These are phyloP conservation scores for Exophiala spinifera DNA, from an alignment of 2,329 filamentous ascomycete species.

Conservation along the genomic window DNA sequence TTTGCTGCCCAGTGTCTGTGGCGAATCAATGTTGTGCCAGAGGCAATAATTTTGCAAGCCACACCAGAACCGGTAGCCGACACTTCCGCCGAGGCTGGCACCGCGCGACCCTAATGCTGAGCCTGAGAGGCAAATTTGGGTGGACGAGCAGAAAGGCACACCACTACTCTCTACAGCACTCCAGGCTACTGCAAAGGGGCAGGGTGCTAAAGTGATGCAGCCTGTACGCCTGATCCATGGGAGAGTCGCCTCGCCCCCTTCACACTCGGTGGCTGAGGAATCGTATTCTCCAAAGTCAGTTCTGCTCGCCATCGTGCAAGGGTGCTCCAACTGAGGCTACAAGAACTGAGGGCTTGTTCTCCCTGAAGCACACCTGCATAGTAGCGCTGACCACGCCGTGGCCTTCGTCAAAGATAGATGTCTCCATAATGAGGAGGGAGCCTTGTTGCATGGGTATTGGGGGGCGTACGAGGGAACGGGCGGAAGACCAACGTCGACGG, in stretches of 20 bases:
- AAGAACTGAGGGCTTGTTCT: neutral
- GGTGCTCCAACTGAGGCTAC: neutral
- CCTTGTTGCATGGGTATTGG: slow-evolving; percentile 5
- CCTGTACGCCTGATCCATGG: neutral
- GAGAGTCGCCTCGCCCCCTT: neutral
- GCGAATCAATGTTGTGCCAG: slow-evolving; percentile 19
- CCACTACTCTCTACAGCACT: slow-evolving; percentile 4
- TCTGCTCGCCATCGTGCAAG: neutral
- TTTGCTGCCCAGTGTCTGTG: slow-evolving; percentile 14
- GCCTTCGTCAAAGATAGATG: slow-evolving; percentile 14
- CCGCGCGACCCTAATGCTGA: slow-evolving; percentile 7
- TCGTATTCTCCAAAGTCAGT: neutral
- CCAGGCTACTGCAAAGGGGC: neutral
- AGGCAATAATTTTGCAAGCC: slow-evolving; percentile 16
- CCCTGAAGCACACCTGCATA: slow-evolving; percentile 6
- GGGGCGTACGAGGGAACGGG: too few relatives aligned
- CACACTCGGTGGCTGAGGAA: neutral
- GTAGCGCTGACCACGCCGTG: slow-evolving; percentile 22
- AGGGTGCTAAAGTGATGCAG: neutral
- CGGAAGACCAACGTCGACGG: too few relatives aligned
- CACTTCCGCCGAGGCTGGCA: slow-evolving; percentile 17
- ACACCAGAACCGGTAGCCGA: slow-evolving; percentile 22
- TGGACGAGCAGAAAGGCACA: slow-evolving; percentile 1
- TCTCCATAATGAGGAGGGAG: slow-evolving; percentile 9
- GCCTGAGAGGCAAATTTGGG: slow-evolving; percentile 18